phyloP scores from a whole-genome alignment of 352 stramenopile genomes.

The Pythium myriotylum region DNA sequence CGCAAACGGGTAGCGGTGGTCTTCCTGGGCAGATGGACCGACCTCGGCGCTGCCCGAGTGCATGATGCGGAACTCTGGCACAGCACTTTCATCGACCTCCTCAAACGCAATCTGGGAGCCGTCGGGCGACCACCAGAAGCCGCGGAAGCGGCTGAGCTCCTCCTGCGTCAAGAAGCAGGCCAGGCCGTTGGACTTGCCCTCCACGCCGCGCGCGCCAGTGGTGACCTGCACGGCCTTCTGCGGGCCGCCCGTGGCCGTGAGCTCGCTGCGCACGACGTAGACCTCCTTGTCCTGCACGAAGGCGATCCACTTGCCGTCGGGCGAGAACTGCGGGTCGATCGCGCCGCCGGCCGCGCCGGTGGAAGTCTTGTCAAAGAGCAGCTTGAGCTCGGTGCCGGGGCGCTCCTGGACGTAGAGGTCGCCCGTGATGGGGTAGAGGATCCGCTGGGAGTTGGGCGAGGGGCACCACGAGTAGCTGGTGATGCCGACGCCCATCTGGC shows the following conservation, averaged over 20 bases:
- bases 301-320: slow-evolving; percentile 91
- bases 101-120: slow-evolving; percentile 87
- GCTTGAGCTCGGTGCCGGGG: slow-evolving; percentile 57
- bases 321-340: slow-evolving; percentile 94
- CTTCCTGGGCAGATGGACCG: slow-evolving; percentile 62
- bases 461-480: slow-evolving; percentile 90
- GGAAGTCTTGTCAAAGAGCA: slow-evolving; percentile 89
- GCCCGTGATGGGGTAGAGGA: slow-evolving; percentile 92
- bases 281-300: slow-evolving; percentile 95
- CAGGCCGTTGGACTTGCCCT: slow-evolving; percentile 90
- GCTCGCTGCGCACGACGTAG: slow-evolving; percentile 84
- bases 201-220: slow-evolving; percentile 61
- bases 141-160: slow-evolving; percentile 96
- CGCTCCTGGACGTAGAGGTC: slow-evolving; percentile 94
- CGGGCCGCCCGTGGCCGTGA: slow-evolving; percentile 29
- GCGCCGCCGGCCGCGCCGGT: slow-evolving; percentile 70
- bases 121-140: slow-evolving; percentile 96
- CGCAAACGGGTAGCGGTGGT: slow-evolving; percentile 93
- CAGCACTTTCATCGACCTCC: slow-evolving; percentile 92
- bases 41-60: slow-evolving; percentile 87
- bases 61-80: slow-evolving; percentile 95
- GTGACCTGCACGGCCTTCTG: slow-evolving; percentile 73
- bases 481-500: slow-evolving; percentile 92
- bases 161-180: slow-evolving; percentile 98
- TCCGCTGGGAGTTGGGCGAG: slow-evolving; percentile 50